Base-by-base conservation (phyloP, 352 stramenopile species). In the Globisporangium rhizosaccharum region DNA sequence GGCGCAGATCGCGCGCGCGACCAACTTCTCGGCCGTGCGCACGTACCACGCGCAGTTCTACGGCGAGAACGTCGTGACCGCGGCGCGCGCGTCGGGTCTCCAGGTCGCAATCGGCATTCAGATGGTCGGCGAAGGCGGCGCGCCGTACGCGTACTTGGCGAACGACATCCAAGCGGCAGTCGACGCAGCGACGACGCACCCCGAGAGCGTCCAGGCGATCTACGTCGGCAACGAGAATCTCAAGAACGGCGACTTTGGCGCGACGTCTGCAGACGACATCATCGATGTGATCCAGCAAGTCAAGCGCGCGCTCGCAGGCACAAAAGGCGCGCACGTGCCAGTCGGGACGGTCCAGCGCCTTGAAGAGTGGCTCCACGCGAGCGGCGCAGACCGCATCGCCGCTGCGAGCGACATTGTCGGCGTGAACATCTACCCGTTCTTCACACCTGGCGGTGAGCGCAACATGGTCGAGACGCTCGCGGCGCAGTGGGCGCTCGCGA, bases 161-260 rank as follows among this genome's bases (percentile, higher is more conserved):
- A 53, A 45, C 37, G 76, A 88, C 56, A 85, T 92, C 59, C 30
- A 80, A 23, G 80, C 83, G 20, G 79, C 79, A 15, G 80, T 82
- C 58, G 62, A 68, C 6, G 83, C 73, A 39, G 82, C 72, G 26
- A 45, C 63, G 37, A 51, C 48, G 23, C 62, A 83, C 56, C 66
- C 76, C 0, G 41, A 59, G 18, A 63, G 56, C 0, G 66, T 92
- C 18, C 59, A 85, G 25, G 68, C 66, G 8, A 71, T 92, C 48
- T 90, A 76, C 64, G 79, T 84, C 25, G 83, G 83, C 47, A 92
- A 90, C 72, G 83, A 92, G 57, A 72, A 85, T 71, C 66, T 92
- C 14, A 52, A 66, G 44, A 85, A 87, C 65, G 62, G 69, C 37
- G 66, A 59, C 57, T 84, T 76, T 44, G 79, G 76, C 25, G 70